Conservation (phyloP, 345 rosid genomes). For the Physaria fendleri region DNA sequence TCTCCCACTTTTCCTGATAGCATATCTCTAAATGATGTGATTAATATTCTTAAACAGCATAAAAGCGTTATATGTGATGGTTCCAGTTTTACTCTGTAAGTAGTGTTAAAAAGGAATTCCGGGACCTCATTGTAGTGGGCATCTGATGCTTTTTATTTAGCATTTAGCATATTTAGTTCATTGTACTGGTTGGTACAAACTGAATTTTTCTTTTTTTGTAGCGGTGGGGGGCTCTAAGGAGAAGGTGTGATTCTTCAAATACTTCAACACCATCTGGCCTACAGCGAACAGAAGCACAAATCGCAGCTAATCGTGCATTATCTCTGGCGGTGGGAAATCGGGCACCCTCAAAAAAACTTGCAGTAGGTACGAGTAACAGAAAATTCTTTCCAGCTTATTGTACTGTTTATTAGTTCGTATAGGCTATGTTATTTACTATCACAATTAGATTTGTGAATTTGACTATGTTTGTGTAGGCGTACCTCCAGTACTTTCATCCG, state of each 20-base stretch:
- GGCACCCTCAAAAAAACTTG: slow-evolving; percentile 38
- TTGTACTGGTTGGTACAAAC: slow-evolving; percentile 25
- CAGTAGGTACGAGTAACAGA: slow-evolving; percentile 33
- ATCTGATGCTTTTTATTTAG: slow-evolving; percentile 3
- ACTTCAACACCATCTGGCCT: slow-evolving; percentile 33
- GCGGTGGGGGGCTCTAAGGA: slow-evolving; percentile 68
- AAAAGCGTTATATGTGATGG: too few relatives aligned
- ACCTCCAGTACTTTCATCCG: slow-evolving; percentile 28
- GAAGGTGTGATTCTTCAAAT: slow-evolving; percentile 35
- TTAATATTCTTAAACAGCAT: background rate
- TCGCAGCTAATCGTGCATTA: slow-evolving; percentile 79
- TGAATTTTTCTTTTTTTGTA: slow-evolving; percentile 38
- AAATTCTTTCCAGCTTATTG: background rate
- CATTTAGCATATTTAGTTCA: background rate
- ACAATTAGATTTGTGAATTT: background rate
- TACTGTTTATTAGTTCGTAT: background rate
- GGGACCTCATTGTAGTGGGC: slow-evolving; percentile 16
- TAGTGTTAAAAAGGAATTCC: background rate
- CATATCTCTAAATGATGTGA: slow-evolving; percentile 30
- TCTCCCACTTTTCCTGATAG: slow-evolving; percentile 60
- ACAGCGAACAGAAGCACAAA: slow-evolving; percentile 62
- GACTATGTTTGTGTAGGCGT: slow-evolving; percentile 26
- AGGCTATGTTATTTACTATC: background rate
- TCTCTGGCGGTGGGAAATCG: slow-evolving; percentile 59
- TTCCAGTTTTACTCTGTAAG: too few relatives aligned